Conservation (phyloP, 352 stramenopile species). For the Globisporangium paddicum region DNA sequence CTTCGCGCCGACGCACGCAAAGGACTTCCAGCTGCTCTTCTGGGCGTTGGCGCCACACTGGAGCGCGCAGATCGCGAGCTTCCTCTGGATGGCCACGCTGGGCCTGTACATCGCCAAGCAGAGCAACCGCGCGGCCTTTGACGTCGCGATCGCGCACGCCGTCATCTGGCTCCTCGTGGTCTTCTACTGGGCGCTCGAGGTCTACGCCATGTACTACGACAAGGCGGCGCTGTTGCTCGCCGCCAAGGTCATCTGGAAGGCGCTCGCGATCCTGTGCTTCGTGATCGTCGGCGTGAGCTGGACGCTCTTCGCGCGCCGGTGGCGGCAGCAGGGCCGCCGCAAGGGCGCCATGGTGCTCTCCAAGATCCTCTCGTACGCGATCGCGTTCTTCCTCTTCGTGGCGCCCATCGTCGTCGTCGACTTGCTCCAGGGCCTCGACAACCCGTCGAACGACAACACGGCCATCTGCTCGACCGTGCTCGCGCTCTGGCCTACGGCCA, state of each 20-base stretch:
- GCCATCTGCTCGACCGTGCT: constrained; percentile 40
- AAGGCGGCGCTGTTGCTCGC: constrained; percentile 33
- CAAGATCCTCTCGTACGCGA: constrained; percentile 74
- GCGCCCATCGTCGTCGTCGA: constrained; percentile 66
- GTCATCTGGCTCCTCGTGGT: constrained; percentile 77
- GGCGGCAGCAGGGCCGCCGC: constrained; percentile 33
- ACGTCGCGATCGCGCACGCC: constrained; percentile 68
- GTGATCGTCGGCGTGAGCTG: constrained; percentile 58
- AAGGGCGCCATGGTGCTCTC: constrained; percentile 62
- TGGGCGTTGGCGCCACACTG: constrained; percentile 68
- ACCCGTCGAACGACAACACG: constrained; percentile 27
- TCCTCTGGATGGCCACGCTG: constrained; percentile 73
- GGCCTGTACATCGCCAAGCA: constrained; percentile 74
- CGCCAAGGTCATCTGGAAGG: constrained; percentile 73
- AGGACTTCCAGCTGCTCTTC: constrained; percentile 62
- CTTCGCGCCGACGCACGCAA: constrained; percentile 19
- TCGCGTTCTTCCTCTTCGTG: constrained; percentile 75
- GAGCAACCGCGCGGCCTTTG: constrained; percentile 45
- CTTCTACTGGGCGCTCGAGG: constrained; percentile 71
- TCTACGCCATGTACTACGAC: constrained; percentile 65
- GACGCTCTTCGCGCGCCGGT: constrained; percentile 48
- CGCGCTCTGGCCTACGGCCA: constrained; percentile 76
- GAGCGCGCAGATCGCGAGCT: constrained; percentile 72
- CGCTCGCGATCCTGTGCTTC: constrained; percentile 51
- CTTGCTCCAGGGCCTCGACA: constrained; percentile 42